These are phyloP conservation scores for Blastobotrys proliferans DNA, from an alignment of 1,139 yeast genomes.

Conservation along the genomic window DNA sequence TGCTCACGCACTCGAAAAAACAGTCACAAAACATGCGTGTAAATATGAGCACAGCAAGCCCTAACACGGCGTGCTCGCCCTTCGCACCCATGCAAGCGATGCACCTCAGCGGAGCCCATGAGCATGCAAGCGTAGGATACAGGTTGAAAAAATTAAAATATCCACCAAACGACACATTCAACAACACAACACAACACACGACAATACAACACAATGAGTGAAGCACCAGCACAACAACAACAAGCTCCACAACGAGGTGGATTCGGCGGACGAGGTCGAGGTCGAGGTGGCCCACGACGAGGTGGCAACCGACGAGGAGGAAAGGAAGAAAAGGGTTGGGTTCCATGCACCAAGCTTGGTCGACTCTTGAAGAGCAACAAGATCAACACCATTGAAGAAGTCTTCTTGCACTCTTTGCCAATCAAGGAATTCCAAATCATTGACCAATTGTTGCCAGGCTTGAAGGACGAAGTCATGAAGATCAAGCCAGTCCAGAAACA, in stretches of 20 bases:
- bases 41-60: too few species aligned
- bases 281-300: slow-evolving; percentile 61
- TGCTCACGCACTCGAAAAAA: too few species aligned
- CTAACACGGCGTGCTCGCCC: too few species aligned
- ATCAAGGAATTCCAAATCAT: slow-evolving; percentile 99
- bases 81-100: too few species aligned
- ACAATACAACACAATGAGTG: too few species aligned
- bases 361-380: slow-evolving; percentile 99
- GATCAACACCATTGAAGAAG: slow-evolving; percentile 94
- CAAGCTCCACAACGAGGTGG: slow-evolving; percentile 28
- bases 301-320: slow-evolving; percentile 62
- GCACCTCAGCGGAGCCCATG: too few species aligned
- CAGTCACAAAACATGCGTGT: too few species aligned
- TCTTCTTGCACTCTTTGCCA: slow-evolving; percentile 99
- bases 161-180: too few species aligned
- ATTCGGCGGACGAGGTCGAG: slow-evolving; percentile 37
- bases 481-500: slow-evolving; percentile 99
- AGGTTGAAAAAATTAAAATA: too few species aligned
- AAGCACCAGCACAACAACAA: too few species aligned
- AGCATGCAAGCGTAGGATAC: too few species aligned
- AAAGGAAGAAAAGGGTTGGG: slow-evolving; percentile 98
- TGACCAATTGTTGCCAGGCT: slow-evolving; percentile 92
- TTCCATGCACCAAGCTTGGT: slow-evolving; percentile 99
- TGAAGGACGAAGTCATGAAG: slow-evolving; percentile 99
- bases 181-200: too few species aligned